Evolutionary conservation across 352 stramenopile genomes (phyloP), one percentile per base, ranked within the genome.

Genomic region (Globisporangium camurandrum): DNA sequence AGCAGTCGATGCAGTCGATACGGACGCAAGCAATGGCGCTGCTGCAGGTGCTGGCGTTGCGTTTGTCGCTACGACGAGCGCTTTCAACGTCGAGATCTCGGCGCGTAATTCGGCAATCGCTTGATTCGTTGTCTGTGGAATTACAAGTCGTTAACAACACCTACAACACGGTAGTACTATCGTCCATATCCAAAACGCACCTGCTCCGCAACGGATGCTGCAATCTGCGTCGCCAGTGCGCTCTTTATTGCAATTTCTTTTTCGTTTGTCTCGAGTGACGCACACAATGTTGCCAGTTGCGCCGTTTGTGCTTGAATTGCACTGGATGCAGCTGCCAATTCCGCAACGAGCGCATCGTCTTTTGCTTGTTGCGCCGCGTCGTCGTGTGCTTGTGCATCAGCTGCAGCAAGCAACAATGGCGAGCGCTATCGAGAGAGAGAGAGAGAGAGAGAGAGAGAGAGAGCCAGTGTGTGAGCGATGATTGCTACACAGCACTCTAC

Each of bases 31-130:
- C 9, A 34, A 8, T 3, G 20, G 9, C 6, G 49, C 20, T 19
- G 30, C 7, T 20, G 42, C 28, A 45, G 22, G 19, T n/a, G n/a
- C 4, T 16, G 17, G 27, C 8, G 20, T 33, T 16, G 27, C 20
- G 51, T 50, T 66, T 26, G 71, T 76, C 4, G 65, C 50, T 19
- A 85, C 31, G 36, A 86, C 54, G 1, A 88, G 54, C 43, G 74
- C 62, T 48, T 86, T 88, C 20, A 85, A 45, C 5, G 74, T 88
- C 26, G 62, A 77, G 26, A 89, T 67, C 47, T 89, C 75, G 19
- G 78, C 73, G 36, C 82, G 78, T 33, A 89, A 56, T 42, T 85
- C 73, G 1, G 78, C 73, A 41, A 89, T 84, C 16, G 73, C 74
- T 44, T 82, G 71, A 44, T 62, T 65, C 30, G 61, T 86, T 44